phyloP scores from a whole-genome alignment of 805 yeast genomes.

The Wickerhamomyces rabaulensis region DNA sequence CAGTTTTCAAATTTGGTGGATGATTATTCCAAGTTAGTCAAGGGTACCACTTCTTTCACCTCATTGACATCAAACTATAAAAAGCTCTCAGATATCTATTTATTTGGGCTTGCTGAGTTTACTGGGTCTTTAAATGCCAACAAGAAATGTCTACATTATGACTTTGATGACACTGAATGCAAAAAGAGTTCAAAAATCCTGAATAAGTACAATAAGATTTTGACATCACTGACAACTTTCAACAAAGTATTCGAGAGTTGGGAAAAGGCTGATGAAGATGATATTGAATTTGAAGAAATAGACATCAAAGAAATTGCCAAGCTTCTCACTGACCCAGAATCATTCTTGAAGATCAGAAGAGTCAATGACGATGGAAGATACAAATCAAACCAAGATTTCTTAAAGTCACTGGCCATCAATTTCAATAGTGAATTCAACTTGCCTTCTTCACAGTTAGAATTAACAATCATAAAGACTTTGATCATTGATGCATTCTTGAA shows the following conservation, averaged over 20 bases:
- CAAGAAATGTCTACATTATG: slow-evolving; percentile 67
- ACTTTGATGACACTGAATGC: slow-evolving; percentile 67
- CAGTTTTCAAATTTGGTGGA: slow-evolving; percentile 19
- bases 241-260: slow-evolving; percentile 41
- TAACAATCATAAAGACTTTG: slow-evolving; percentile 31
- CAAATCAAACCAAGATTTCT: slow-evolving; percentile 17
- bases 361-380: slow-evolving; percentile 12
- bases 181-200: slow-evolving; percentile 49
- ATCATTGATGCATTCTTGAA: slow-evolving; percentile 35
- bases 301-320: slow-evolving; percentile 35
- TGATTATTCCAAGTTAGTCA: slow-evolving; percentile 23
- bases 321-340: slow-evolving; percentile 25
- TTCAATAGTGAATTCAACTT: slow-evolving; percentile 17
- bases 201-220: slow-evolving; percentile 34
- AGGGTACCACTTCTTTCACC: slow-evolving; percentile 15
- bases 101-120: slow-evolving; percentile 48
- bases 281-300: slow-evolving; percentile 36
- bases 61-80: slow-evolving; percentile 24
- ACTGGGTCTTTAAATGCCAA: slow-evolving; percentile 46
- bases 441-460: slow-evolving; percentile 17
- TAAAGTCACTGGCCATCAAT: slow-evolving; percentile 9
- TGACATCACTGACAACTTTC: slow-evolving; percentile 31
- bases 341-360: slow-evolving; percentile 18
- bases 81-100: slow-evolving; percentile 33
- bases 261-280: slow-evolving; percentile 26